phyloP scores from a whole-genome alignment of 768 basidiomycete genomes.

The Amanita molliuscula region DNA sequence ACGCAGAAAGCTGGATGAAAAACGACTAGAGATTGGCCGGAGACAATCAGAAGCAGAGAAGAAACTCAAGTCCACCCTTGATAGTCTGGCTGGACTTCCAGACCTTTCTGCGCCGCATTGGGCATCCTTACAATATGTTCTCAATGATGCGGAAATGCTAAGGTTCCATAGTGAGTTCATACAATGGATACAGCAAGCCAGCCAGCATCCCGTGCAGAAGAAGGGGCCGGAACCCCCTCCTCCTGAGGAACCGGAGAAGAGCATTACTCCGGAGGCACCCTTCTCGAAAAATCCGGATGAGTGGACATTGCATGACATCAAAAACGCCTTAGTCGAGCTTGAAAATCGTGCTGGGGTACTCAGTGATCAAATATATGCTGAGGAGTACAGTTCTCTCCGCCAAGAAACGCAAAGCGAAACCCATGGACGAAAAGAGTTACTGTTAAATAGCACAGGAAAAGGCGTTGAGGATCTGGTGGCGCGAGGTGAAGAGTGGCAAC shows the following conservation, averaged over 20 bases:
- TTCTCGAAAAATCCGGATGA: conserved; percentile 9
- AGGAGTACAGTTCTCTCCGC: conserved; percentile 27
- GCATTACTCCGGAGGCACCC: not conserved
- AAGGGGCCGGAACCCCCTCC: conserved; percentile 4
- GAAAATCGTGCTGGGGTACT: conserved; percentile 9
- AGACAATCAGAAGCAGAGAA: conserved; percentile 12
- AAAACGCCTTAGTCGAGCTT: conserved; percentile 8
- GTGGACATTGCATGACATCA: conserved; percentile 17
- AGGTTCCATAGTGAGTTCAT: conserved; percentile 19
- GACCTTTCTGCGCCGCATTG: conserved; percentile 11
- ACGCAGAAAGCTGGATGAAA: conserved; percentile 16
- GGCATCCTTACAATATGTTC: conserved; percentile 2
- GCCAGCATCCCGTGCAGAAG: conserved; percentile 11
- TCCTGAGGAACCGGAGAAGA: not conserved
- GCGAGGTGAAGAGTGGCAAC: not conserved
- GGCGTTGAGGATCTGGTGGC: not conserved
- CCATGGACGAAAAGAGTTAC: conserved; percentile 14
- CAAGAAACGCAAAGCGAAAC: conserved; percentile 60
- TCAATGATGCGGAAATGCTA: conserved; percentile 15
- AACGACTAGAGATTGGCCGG: conserved; percentile 10
- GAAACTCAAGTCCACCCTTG: conserved; percentile 14
- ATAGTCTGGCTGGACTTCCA: conserved; percentile 17
- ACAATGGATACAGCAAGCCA: conserved; percentile 20
- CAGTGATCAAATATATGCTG: conserved; percentile 13
- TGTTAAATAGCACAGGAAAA: not conserved